phyloP scores from a whole-genome alignment of 306 rosid species.

The Lathyrus aphaca region DNA sequence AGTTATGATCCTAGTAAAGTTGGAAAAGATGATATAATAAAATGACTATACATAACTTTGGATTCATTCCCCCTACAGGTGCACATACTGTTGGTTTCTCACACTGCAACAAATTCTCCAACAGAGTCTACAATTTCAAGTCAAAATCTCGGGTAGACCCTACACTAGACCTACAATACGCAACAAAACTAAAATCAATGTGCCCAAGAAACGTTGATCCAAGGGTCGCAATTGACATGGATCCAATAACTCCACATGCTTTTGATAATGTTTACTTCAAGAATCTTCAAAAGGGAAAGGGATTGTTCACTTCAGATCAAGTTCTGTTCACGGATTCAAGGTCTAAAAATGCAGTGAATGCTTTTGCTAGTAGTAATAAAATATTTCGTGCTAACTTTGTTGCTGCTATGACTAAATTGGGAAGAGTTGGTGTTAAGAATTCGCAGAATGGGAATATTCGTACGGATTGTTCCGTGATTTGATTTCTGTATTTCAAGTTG shows the following conservation, averaged over 20 bases:
- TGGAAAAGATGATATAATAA: not conserved
- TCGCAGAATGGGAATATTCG: slow-evolving; percentile 67
- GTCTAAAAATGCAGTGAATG: slow-evolving; percentile 54
- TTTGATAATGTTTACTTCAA: slow-evolving; percentile 65
- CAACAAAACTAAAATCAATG: slow-evolving; percentile 46
- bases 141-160: slow-evolving; percentile 51
- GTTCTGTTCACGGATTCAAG: slow-evolving; percentile 59
- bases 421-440: slow-evolving; percentile 74
- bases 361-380: slow-evolving; percentile 50
- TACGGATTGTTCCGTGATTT: slow-evolving; percentile 54
- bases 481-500: slow-evolving; percentile 21
- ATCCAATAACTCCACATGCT: slow-evolving; percentile 61
- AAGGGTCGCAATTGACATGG: slow-evolving; percentile 74
- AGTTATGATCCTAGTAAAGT: not conserved
- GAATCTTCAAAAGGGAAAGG: slow-evolving; percentile 67
- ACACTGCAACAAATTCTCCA: slow-evolving; percentile 58
- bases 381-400: slow-evolving; percentile 57
- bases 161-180: slow-evolving; percentile 48
- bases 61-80: slow-evolving; percentile 43
- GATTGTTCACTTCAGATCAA: slow-evolving; percentile 75
- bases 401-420: slow-evolving; percentile 72
- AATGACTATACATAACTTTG: not conserved
- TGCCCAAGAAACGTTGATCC: slow-evolving; percentile 73
- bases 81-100: slow-evolving; percentile 86
- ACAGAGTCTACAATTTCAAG: slow-evolving; percentile 60